Evolutionary conservation across 257 asterid genomes (phyloP).

Genomic region (Fraxinus pennsylvanica): DNA sequence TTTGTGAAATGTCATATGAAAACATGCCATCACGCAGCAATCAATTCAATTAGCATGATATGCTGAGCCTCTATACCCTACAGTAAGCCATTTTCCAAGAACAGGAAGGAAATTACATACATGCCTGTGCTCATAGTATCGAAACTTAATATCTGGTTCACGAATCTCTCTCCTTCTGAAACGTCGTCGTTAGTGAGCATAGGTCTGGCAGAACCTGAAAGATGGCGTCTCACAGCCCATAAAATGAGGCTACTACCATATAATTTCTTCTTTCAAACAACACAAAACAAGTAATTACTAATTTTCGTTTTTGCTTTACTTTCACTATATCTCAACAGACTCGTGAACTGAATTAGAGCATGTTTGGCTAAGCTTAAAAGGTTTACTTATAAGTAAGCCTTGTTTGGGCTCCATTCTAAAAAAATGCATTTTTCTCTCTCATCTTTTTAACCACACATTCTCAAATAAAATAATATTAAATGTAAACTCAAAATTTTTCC

Average conservation of each 20-base stretch:
- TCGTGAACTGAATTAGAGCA: constrained; percentile 6
- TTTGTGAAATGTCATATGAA: neutral
- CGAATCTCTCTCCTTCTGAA: constrained; percentile 62
- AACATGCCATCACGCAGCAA: neutral
- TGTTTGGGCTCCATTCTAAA: too few species aligned
- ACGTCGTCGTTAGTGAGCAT: constrained; percentile 82
- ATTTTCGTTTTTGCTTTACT: neutral
- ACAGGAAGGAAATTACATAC: constrained; percentile 53
- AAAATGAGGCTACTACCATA: constrained; percentile 9
- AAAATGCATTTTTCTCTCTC: too few species aligned
- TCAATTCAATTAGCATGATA: constrained; percentile 12
- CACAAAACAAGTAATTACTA: neutral
- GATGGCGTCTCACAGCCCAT: constrained; percentile 22
- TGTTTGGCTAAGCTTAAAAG: constrained; percentile 1
- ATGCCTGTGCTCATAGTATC: constrained; percentile 55
- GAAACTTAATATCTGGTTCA: constrained; percentile 54
- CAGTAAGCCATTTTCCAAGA: neutral
- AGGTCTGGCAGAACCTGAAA: constrained; percentile 86
- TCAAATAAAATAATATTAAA: too few species aligned
- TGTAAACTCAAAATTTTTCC: too few species aligned
- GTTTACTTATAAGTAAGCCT: neutral
- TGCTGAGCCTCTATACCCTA: neutral
- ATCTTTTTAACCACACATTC: too few species aligned
- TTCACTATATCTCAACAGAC: neutral
- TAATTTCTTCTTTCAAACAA: neutral